Evolutionary conservation across 2,329 filamentous ascomycete genomes (phyloP).

Genomic region (Neoascochyta sp.): DNA sequence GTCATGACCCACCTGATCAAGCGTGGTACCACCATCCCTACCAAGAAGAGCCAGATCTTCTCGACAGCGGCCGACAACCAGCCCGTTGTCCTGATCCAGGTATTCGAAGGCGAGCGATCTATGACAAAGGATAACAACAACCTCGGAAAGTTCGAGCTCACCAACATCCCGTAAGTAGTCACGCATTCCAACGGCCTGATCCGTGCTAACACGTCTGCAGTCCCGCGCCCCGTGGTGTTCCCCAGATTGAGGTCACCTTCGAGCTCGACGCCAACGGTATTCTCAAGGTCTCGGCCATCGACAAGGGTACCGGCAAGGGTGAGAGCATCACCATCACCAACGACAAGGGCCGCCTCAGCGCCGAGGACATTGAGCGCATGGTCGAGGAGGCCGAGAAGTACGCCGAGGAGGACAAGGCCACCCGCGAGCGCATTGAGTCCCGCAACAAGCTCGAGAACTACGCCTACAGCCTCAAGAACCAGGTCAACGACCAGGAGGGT

Average conservation of each 20-base stretch:
- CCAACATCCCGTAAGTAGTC: constrained; percentile 72
- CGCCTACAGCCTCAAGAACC: constrained; percentile 98
- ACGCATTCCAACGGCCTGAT: too few relatives aligned
- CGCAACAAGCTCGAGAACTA: constrained; percentile 99
- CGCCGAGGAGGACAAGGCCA: constrained; percentile 98
- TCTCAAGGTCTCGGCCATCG: constrained; percentile 88
- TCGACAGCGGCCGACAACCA: constrained; percentile 96
- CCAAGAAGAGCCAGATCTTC: constrained; percentile 97
- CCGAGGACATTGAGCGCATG: constrained; percentile 99
- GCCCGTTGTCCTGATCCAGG: constrained; percentile 90
- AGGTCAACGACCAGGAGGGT: constrained; percentile 93
- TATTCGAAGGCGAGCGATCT: constrained; percentile 88
- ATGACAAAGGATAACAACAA: constrained; percentile 97
- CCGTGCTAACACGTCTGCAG: constrained; percentile 18
- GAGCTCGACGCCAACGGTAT: constrained; percentile 98
- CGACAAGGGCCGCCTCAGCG: constrained; percentile 95
- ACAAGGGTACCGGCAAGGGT: constrained; percentile 97
- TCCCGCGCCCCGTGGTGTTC: constrained; percentile 89
- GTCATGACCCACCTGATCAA: constrained; percentile 97
- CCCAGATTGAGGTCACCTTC: constrained; percentile 97
- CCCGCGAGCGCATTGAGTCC: constrained; percentile 92
- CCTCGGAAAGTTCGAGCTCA: constrained; percentile 97
- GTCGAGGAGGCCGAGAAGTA: constrained; percentile 97
- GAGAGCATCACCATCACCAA: constrained; percentile 99
- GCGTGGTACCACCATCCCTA: constrained; percentile 91